A percentile compares a stretch with the other conserved stretches of the same genome.
phyloP scores from a whole-genome alignment of 2,329 filamentous ascomycete genomes.

The Aspergillus sp. region DNA sequence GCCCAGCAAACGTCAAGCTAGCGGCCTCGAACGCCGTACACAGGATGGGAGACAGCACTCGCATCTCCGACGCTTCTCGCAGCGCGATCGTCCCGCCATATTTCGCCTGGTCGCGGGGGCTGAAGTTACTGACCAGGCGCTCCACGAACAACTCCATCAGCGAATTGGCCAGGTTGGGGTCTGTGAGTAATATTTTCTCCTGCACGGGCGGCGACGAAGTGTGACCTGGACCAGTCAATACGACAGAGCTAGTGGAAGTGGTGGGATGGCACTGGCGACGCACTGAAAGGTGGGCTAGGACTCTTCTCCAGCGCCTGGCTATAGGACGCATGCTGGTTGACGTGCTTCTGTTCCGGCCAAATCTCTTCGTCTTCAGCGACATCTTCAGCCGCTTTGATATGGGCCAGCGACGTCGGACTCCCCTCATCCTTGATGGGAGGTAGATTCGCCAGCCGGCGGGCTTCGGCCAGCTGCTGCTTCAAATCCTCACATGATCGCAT shows the following conservation, averaged over 20 bases:
- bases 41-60: slow-evolving; percentile 23
- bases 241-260: not conserved
- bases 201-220: slow-evolving; percentile 1
- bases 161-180: slow-evolving; percentile 14
- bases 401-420: not conserved
- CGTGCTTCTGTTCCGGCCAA: not conserved
- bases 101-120: slow-evolving; percentile 12
- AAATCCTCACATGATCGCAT: slow-evolving; percentile 18
- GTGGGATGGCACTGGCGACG: not conserved
- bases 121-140: slow-evolving; percentile 22
- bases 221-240: not conserved
- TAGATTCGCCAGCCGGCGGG: slow-evolving; percentile 14
- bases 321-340: not conserved
- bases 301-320: not conserved
- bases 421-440: slow-evolving; percentile 16
- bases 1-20: slow-evolving; percentile 21
- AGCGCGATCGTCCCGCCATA: slow-evolving; percentile 21
- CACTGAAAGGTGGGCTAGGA: not conserved
- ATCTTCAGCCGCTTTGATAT: slow-evolving; percentile 1
- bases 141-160: slow-evolving; percentile 25
- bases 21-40: slow-evolving; percentile 23
- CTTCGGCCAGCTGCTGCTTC: slow-evolving; percentile 19
- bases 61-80: slow-evolving; percentile 22
- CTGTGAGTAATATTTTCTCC: slow-evolving; percentile 13
- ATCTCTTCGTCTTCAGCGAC: slow-evolving; percentile 1